Evolutionary conservation across 169 alveolate species (phyloP).

Genomic region (Eimeria sp.): DNA sequence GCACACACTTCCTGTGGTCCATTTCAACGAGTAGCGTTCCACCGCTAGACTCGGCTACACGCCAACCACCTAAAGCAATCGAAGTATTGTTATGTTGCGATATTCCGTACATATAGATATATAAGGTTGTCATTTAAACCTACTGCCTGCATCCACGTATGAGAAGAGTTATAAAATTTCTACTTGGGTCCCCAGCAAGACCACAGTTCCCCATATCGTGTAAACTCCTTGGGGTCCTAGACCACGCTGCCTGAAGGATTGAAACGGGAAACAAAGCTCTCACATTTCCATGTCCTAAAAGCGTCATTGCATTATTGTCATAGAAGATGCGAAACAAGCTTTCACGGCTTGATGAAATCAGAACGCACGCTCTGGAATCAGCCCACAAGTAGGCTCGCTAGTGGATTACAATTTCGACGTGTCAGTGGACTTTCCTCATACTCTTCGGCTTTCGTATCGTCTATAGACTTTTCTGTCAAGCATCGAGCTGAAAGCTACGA

Average conservation of each 20-base stretch:
- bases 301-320: background rate
- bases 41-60: background rate
- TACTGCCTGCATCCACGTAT: background rate
- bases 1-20: slow-evolving; percentile 14
- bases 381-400: background rate
- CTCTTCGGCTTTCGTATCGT: background rate
- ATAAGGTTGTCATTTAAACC: background rate
- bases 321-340: background rate
- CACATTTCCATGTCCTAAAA: background rate
- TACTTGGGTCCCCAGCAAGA: background rate
- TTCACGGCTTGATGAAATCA: background rate
- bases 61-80: background rate
- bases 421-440: background rate
- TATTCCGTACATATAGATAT: background rate
- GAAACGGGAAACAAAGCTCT: background rate
- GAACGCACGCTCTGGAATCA: background rate
- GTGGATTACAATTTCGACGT: background rate
- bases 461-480: background rate
- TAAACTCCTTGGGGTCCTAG: background rate
- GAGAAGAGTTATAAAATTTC: background rate
- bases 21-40: background rate
- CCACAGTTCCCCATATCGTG: background rate
- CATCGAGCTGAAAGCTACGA: background rate
- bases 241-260: background rate
- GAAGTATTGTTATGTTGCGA: background rate